Base-by-base conservation (phyloP, 106 monocot genomes). In the Posidonia australis region DNA sequence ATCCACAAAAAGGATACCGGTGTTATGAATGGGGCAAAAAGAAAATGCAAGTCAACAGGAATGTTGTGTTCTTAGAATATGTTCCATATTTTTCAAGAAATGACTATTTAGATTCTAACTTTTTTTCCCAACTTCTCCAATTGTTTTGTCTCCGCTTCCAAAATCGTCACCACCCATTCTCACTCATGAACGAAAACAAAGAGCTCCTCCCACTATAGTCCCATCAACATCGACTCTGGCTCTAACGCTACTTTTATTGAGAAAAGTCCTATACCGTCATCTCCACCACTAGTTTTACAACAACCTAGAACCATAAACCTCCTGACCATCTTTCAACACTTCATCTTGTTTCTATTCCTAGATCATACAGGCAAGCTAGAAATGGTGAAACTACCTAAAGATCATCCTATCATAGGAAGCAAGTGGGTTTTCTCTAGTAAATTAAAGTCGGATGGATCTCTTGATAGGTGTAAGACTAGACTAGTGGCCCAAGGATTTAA, bases 341-440 rank as follows among this genome's bases (percentile, higher is more conserved):
- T 62, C 26, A 24, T 62, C 62, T 27, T 65, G 28, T 57, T 73
- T 65, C 20, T 65, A 21, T 32, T 20, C 65, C n/a, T n/a, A n/a
- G n/a, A n/a, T n/a, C n/a, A n/a, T n/a, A n/a, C n/a, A n/a, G n/a
- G n/a, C n/a, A n/a, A n/a, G 46, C 44, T 31, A 19, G 21, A 53
- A 17, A 19, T 54, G 20, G 52, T 54, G 11, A 9, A 20, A 20
- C n/a, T 13, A 1, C 54, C 53, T 22, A n/a, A 0, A 10, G 21
- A 54, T 36, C 52, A 54, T 18, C 31, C n/a, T 19, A 22, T 64
- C 2, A 25, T 45, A n/a, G 63, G 52, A 21, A 41, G 21, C 23
- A 69, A 68, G 55, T 45, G 63, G 44, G 62, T 67, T 0, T 75
- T 62, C 36, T 67, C 58, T n/a, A n/a, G n/a, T n/a, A n/a, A n/a